A percentile compares a stretch with the other conserved stretches of the same genome.
These are phyloP conservation scores for Naganishia sp. DNA, from an alignment of 1,284 basidiomycete species.

Conservation along the genomic window DNA sequence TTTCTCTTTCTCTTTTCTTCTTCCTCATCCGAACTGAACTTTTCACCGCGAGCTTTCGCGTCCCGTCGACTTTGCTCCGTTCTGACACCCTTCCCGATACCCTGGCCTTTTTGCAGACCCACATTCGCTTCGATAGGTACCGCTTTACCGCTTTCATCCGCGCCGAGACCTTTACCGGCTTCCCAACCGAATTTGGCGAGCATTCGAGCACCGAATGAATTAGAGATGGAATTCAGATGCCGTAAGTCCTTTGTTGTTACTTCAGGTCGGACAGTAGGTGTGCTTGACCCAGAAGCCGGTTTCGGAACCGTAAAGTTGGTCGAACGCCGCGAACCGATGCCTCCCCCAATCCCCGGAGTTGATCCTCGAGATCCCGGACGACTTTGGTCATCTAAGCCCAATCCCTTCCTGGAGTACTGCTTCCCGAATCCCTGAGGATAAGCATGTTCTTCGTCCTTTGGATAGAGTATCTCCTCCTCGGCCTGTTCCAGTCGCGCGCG, in stretches of 20 bases:
- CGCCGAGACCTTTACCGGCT: slow-evolving; percentile 76
- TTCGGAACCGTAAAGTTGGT: slow-evolving; percentile 32
- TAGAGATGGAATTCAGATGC: slow-evolving; percentile 76
- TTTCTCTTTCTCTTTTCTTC: slow-evolving; percentile 50
- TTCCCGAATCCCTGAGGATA: slow-evolving; percentile 30
- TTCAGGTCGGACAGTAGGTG: slow-evolving; percentile 44
- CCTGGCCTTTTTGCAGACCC: slow-evolving; percentile 71
- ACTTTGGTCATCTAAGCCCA: neutral
- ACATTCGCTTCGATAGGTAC: slow-evolving; percentile 82
- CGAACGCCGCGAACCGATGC: slow-evolving; percentile 11
- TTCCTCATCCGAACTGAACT: slow-evolving; percentile 71
- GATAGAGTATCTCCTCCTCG: slow-evolving; percentile 29
- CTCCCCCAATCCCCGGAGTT: slow-evolving; percentile 13
- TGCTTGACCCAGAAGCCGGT: slow-evolving; percentile 9
- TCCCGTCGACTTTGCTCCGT: slow-evolving; percentile 85
- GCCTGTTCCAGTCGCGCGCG: slow-evolving; percentile 29
- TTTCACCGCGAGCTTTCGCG: slow-evolving; percentile 64
- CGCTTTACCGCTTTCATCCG: slow-evolving; percentile 76
- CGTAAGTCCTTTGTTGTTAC: slow-evolving; percentile 67
- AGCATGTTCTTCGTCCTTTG: slow-evolving; percentile 30
- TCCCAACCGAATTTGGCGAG: slow-evolving; percentile 95
- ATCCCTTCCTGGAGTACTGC: neutral
- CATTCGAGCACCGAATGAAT: slow-evolving; percentile 79
- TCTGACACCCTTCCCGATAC: slow-evolving; percentile 83
- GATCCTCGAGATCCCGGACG: slow-evolving; percentile 7